Evolutionary conservation across 257 asterid species (phyloP), one percentile per base, ranked within the genome.

Genomic region (Plantago ovata): DNA sequence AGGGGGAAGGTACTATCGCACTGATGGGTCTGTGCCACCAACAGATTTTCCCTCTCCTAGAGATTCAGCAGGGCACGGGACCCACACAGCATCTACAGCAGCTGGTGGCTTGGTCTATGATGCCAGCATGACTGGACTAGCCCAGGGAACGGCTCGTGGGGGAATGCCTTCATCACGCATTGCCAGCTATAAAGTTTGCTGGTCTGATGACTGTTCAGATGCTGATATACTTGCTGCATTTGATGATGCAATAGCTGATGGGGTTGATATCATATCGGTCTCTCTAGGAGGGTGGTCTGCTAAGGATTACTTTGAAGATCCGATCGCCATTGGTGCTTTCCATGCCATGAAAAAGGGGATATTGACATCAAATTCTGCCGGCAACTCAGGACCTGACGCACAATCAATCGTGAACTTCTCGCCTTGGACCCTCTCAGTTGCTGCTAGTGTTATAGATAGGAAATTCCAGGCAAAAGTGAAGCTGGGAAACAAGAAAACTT

Each of bases 341-440:
- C n/a, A n/a, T 79, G 84, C 70, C 94, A 86, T 68, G 95, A 69
- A 81, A 56, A 76, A 43, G 62, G 88, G 95, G 14, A 69, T 84
- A 16, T 28, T 54, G 61, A 90, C 79, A 1, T 84, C 84, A 44
- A 81, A 88, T 45, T 84, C 95, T 0, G 94, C 72, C 38, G 95
- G 95, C 6, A 86, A 86, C 45, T 90, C 79, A 40, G 95, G 95
- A 11, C 90, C 94, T 10, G 62, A 59, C 28, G 69, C 84, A 40
- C 69, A 64, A 48, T 84, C 94, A 8, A 24, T 81, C 16, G 84
- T 80, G 11, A 86, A 81, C 60, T 62, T 80, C 15, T 90, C 95
- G 50, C 94, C 94, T 12, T 86, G 94, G 95, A 75, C 84, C 24
- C 76, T 86, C 70, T 84, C 90, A 0, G 81, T 86, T 1, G 94